These are phyloP conservation scores for Picochlorum sp. DNA, from an alignment of 139 green algal species.

Conservation along the genomic window DNA sequence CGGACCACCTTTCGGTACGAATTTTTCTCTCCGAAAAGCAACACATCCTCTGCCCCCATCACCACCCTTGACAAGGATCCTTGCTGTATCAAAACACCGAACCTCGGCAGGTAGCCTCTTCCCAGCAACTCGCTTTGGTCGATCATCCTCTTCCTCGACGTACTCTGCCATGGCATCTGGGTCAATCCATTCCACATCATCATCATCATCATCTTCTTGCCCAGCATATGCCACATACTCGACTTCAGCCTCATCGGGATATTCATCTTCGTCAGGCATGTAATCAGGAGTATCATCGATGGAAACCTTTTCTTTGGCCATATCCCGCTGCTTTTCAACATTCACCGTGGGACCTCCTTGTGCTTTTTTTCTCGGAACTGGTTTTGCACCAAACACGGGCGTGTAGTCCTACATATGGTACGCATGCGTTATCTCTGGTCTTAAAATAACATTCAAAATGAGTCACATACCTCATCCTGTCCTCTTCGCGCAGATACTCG, in stretches of 20 bases:
- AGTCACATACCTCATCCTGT: too few relatives aligned
- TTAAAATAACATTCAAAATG: too few relatives aligned
- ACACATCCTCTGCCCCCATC: slow-evolving; percentile 90
- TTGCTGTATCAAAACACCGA: slow-evolving; percentile 88
- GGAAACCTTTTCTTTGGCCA: too few relatives aligned
- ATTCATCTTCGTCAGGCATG: background rate
- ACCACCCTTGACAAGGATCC: slow-evolving; percentile 81
- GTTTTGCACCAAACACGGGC: too few relatives aligned
- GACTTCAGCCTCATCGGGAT: background rate
- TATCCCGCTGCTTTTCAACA: background rate
- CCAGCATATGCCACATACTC: background rate
- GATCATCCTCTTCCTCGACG: background rate
- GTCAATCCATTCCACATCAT: slow-evolving; percentile 7
- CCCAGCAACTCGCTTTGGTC: slow-evolving; percentile 10
- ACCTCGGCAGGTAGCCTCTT: slow-evolving; percentile 68
- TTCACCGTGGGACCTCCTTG: background rate
- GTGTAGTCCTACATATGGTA: too few relatives aligned
- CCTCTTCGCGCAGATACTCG: too few relatives aligned
- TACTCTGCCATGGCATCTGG: background rate
- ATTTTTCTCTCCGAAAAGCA: slow-evolving; percentile 94
- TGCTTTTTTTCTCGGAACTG: background rate
- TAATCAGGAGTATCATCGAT: too few relatives aligned
- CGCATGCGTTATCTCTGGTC: too few relatives aligned
- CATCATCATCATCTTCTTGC: background rate
- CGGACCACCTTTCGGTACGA: slow-evolving; percentile 73